Base-by-base conservation (phyloP, 805 yeast genomes). In the Kluyveromyces siamensis region DNA sequence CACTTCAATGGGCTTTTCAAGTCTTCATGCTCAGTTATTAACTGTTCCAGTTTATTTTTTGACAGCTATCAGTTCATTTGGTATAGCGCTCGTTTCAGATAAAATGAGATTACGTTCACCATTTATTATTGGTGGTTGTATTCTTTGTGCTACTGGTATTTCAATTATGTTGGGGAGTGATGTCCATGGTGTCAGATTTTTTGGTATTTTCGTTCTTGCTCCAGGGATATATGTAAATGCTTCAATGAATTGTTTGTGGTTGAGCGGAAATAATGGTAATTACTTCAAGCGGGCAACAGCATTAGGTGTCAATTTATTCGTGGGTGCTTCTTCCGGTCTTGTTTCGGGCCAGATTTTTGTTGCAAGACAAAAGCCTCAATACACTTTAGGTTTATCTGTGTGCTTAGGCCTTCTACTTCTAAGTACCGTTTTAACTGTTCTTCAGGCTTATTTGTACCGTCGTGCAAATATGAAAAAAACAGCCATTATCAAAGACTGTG, bases 31-130 rank as follows among this genome's bases (percentile, higher is more conserved):
- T 9, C 88, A 88, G 65, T 76, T 83, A 48, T 83, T 82, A 67
- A 84, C 95, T 0, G 86, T 88, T 44, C 89, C 87, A 55, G 95
- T 96, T 18, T 88, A 95, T 90, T 72, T 86, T 40, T 69, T 75
- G 27, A 86, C 95, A 0, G 84, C 87, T 59, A 88, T 83, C 6
- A 69, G 76, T 35, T 76, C 83, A 41, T 80, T 83, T 67, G 57
- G 77, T 4, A 53, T 75, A n/a, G 91, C 95, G 0, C 68, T 72
- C 50, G 52, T 73, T 49, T 83, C 93, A 0, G 96, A 87, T 62
- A 65, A 59, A 43, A 47, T 68, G 19, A 70, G 75, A 51, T 59
- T 61, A 43, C 72, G 88, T 67, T 61, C 75, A 19, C 66, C 69
- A 1, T 69, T 69, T 51, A 59, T 69, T 37, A 49, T 68, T 11